Evolutionary conservation across 495 filamentous ascomycete genomes (phyloP), one percentile per base, ranked within the genome.

Genomic region (Pseudevernia furfuracea): DNA sequence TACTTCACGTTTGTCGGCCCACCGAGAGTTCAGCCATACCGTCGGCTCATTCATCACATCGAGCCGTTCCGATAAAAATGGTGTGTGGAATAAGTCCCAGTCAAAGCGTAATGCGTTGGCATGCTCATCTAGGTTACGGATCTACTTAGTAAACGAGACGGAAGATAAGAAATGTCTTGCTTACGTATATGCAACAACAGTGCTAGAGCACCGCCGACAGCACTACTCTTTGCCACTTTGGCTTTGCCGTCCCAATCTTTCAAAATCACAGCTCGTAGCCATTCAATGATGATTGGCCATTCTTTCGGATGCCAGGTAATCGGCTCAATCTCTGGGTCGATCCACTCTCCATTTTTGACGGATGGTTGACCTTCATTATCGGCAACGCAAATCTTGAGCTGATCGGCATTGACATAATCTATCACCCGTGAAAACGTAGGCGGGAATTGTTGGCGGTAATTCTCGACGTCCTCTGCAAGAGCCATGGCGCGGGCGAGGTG

Each of bases 171-270:
- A 14, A 11, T 17, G 23, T 21, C 15, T 56, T 32, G 79, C 83
- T 79, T 74, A 88, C 84, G 87, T 71, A 96, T 83, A n/a, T 84
- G 76, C n/a, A 81, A 76, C 55, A 97, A 80, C 38, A 93, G 83
- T 64, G 84, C 84, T 46, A 97, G 75, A 37, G 89, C 88, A 38
- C 87, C 87, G 55, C 88, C 89, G 55, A 89, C 84, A 30, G 85
- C 77, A 34, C 86, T 83, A 70, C 85, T 84, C 58, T 81, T 81
- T 2, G 82, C 76, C 60, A 94, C 80, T 43, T 86, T 84, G 1
- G 88, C 82, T 62, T 84, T 84, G 10, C 89, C 89, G 69, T 90
- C 83, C 90, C 90, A 95, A 66, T 87, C 84, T 44, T 86, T 83
- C 19, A 93, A 71, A 70, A 95, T 82, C 19, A 92, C 80, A 0